Conservation (phyloP, 345 rosid genomes). For the Lepidium didymum region DNA sequence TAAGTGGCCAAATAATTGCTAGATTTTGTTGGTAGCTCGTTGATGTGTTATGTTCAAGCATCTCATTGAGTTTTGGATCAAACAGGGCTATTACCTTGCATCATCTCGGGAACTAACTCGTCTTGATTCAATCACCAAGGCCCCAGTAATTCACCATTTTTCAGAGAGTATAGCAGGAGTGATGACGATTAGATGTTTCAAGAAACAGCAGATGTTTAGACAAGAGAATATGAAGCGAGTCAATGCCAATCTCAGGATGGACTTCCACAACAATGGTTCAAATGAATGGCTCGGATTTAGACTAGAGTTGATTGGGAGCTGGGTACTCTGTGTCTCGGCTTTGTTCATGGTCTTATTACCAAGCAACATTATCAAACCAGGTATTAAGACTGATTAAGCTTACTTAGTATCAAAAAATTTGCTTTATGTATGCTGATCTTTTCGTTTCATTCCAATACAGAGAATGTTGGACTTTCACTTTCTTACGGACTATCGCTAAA, state of each 20-base stretch:
- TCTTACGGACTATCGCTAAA: slow-evolving; percentile 90
- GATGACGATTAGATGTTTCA: slow-evolving; percentile 72
- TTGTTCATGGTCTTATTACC: slow-evolving; percentile 80
- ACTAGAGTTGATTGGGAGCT: slow-evolving; percentile 66
- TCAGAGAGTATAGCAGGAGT: slow-evolving; percentile 93
- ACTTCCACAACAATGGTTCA: slow-evolving; percentile 81
- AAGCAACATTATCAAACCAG: slow-evolving; percentile 73
- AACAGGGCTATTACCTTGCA: slow-evolving; percentile 79
- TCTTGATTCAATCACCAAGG: slow-evolving; percentile 94
- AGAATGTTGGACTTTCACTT: slow-evolving; percentile 82
- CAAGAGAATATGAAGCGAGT: slow-evolving; percentile 73
- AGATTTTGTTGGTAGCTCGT: not conserved
- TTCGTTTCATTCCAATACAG: slow-evolving; percentile 26
- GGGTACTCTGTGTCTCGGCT: slow-evolving; percentile 67
- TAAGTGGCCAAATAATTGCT: slow-evolving; percentile 24
- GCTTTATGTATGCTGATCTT: not conserved
- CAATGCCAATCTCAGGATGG: slow-evolving; percentile 67
- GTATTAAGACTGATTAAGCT: slow-evolving; percentile 23
- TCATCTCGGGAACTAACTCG: slow-evolving; percentile 89
- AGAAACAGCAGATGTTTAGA: slow-evolving; percentile 46
- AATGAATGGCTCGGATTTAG: slow-evolving; percentile 94
- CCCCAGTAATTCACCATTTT: slow-evolving; percentile 94
- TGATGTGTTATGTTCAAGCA: not conserved
- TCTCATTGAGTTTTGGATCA: slow-evolving; percentile 1
- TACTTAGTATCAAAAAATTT: not conserved